Percentiles rank a stretch among this genome's conserved stretches.
Conservation (phyloP, 345 rosid species). For the Lumnitzera littorea region DNA sequence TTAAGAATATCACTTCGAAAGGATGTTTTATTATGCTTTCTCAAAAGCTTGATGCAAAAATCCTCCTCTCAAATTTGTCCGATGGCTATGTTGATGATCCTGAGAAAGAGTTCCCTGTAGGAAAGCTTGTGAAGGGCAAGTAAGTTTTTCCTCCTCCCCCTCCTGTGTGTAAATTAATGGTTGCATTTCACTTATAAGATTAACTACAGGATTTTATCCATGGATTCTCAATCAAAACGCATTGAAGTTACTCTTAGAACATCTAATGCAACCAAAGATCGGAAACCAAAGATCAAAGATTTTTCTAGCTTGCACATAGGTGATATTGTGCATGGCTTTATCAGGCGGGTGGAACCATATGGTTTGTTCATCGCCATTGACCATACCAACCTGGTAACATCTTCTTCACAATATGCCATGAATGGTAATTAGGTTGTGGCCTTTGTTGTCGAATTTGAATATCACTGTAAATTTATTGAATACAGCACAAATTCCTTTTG, state of each 20-base stretch:
- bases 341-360: conserved; percentile 74
- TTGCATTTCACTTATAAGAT: conserved; percentile 15
- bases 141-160: conserved; percentile 17
- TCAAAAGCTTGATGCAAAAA: conserved; percentile 77
- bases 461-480: no score
- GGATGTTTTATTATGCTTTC: conserved; percentile 89
- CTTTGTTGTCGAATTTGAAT: no score
- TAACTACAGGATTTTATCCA: conserved; percentile 59
- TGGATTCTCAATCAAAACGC: conserved; percentile 77
- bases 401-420: no score
- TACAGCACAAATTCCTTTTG: no score
- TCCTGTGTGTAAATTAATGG: conserved; percentile 4
- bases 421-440: no score
- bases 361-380: conserved; percentile 70
- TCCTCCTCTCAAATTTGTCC: conserved; percentile 68
- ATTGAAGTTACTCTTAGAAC: conserved; percentile 82
- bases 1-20: conserved; percentile 67
- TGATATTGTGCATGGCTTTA: conserved; percentile 49
- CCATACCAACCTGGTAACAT: conserved; percentile 58
- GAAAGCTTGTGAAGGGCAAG: conserved; percentile 88
- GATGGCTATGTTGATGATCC: conserved; percentile 65
- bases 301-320: conserved; percentile 53
- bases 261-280: conserved; percentile 23
- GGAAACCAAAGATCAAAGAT: conserved; percentile 46
- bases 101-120: conserved; percentile 74